Base-by-base conservation (phyloP, 805 yeast genomes). In the Metschnikowia arizonensis region DNA sequence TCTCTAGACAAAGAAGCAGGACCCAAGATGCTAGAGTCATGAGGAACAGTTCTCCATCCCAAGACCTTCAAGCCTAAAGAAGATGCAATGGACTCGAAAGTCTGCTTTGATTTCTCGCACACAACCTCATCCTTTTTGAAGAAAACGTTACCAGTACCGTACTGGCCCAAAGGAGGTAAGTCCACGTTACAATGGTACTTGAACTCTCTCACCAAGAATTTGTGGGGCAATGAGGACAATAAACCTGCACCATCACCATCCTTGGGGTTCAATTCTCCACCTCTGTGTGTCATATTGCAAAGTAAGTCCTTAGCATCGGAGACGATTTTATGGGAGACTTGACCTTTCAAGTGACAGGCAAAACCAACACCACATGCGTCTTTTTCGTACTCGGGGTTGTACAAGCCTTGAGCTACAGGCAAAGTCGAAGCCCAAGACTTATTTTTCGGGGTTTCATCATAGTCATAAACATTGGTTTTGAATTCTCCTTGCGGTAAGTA, bases 231-330 rank as follows among this genome's bases (percentile, higher is more conserved):
- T 25, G 96, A 85, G 41, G 93, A 80, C 79, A 91, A 81, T 50
- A 91, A 88, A 66, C 99, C 99, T 23, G 99, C 99, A 68, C 99
- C 99, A 64, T 91, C 99, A 68, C 99, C 99, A 64, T 91, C 97
- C 59, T 89, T 81, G 18, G 97, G 95, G 61, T 90, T 96, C 48
- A 96, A 95, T 49, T 90, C 97, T 33, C 98, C 98, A 63, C 99
- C 99, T 72, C 99, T 82, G 68, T 91, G 99, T 50, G 97, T 87
- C 99, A 91, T 93, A 71, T 93, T 91, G 73, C 98, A 90, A 45
- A 91, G 80, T 59, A 91, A 72, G 62, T 79, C 81, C 55, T 81
- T 75, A 33, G 96, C 96, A 70, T 93, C 98, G 33, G 95, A 82
- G 49, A 91, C 89, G 57, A 91, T 88, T 63, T 90, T 89, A 73